Base-by-base conservation (phyloP, 768 basidiomycete genomes). In the Pulveroboletus sp. region DNA sequence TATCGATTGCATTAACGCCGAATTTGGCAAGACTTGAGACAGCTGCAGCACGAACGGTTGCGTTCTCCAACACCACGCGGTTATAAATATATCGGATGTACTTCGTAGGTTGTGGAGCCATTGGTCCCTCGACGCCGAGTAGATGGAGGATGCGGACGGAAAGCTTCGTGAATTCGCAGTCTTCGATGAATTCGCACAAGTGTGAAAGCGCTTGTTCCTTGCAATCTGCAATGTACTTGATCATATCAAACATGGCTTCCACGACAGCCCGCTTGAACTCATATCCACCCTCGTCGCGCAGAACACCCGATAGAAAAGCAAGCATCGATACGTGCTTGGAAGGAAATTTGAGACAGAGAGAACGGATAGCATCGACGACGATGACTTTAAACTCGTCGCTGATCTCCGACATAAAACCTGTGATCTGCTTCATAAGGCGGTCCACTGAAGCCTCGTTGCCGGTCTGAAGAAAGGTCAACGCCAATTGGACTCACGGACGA, bases 311-410 rank as follows among this genome's bases (percentile, higher is more conserved):
- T 30, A 99, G 79, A 83, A 99, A 99, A 5, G 86, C 82, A 50
- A 99, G 86, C 95, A 99, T 98, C 36, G 93, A 88, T 2, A 82
- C 87, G 63, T 99, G 93, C 73, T 99, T 99, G 30, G 86, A 74
- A 3, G 96, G 96, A 79, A 99, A 99, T 70, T 99, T 99, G 74
- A 99, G 85, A 72, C 94, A 98, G 28, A 99, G 83, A 8, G 95
- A 93, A 44, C 96, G 90, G 67, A 99, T 93, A 50, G 96, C 96
- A 54, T 97, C 93, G 49, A 99, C 96, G 43, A 99, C 96, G 72
- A 99, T 96, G 66, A 98, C 94, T 76, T 97, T 98, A 82, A 99
- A 99, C 71, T 99, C 96, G 70, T 99, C 96, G 57, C 92, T 95
- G 71, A 99, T 98, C 70, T 99, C 96, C 50, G 86, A 81, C 94